phyloP scores from a whole-genome alignment of 176 grass and related monocot genomes.

The Rhipidocladum racemiflorum region DNA sequence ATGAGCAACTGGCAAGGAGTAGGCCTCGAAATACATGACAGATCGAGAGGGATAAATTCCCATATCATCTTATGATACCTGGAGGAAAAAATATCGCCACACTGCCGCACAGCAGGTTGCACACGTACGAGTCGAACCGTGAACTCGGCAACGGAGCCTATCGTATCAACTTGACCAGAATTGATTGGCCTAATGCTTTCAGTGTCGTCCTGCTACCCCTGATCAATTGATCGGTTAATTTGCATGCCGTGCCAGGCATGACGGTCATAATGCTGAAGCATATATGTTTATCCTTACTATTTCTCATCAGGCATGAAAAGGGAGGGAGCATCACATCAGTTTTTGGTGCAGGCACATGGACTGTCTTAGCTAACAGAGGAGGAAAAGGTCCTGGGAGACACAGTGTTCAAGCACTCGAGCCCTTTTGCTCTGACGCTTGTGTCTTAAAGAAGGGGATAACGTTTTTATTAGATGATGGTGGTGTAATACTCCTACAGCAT shows the following conservation, averaged over 20 bases:
- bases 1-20: background rate
- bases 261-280: background rate
- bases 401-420: constrained; percentile 11
- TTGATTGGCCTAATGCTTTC: background rate
- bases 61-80: background rate
- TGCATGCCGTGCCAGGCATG: background rate
- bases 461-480: background rate
- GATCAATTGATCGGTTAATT: background rate
- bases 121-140: background rate
- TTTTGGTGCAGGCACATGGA: constrained; percentile 51
- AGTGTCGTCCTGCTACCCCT: background rate
- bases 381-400: background rate
- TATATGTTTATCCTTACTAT: background rate
- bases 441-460: background rate
- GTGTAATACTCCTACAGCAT: background rate
- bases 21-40: background rate
- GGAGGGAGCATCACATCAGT: constrained; percentile 34
- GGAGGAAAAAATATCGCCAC: constrained; percentile 1
- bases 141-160: background rate
- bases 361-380: constrained; percentile 17
- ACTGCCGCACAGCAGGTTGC: background rate
- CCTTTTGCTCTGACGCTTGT: background rate
- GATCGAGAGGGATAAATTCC: background rate
- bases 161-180: background rate
- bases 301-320: background rate